Base-by-base conservation (phyloP, 2,329 filamentous ascomycete species). In the Colletotrichum spaethianum region DNA sequence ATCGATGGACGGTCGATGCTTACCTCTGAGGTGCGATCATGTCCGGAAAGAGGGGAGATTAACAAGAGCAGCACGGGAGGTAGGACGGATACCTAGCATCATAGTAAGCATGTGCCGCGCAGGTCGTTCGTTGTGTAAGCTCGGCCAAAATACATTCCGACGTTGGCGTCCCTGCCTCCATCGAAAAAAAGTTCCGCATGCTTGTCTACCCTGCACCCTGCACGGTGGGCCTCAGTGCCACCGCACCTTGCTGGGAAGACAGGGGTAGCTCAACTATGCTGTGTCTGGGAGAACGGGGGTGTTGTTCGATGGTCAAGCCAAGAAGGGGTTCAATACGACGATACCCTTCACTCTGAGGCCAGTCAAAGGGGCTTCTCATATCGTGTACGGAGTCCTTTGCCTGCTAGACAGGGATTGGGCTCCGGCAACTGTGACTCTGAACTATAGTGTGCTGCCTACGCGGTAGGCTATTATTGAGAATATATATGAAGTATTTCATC, bases 1-100 rank as follows among this genome's bases (percentile, higher is more conserved):
- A 63, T 63, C 28, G 59, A 63, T 53, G 44, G 42, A 48, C 59
- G 31, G 33, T 20, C 48, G 64, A 44, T 52, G 65, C 64, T 72
- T 59, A 71, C 55, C 55, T 50, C 52, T 55, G 62, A 72, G n/a
- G 64, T 71, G 38, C 67, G 31, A n/a, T 48, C 20, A 28, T 28
- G 20, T 53, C 44, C 28, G 44, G 16, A 56, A 9, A n/a, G 18
- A 3, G 44, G 44, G 18, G 2, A 11, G 44, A n/a, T 4, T 23
- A 36, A 28, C 12, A 33, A 62, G 16, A 48, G 11, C 12, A 38
- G 20, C 8, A 20, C 6, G 1, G 16, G 36, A 26, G 26, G 56
- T 5, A 31, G 31, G 26, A 46, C 6, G 20, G 23, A 12, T 60
- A 7, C 8, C 16, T 23, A 7, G 18, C 38, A n/a, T 7, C 50